Evolutionary conservation across 2,329 filamentous ascomycete species (phyloP), one percentile per base, ranked within the genome.

Genomic region (Stachybotrys elegans): DNA sequence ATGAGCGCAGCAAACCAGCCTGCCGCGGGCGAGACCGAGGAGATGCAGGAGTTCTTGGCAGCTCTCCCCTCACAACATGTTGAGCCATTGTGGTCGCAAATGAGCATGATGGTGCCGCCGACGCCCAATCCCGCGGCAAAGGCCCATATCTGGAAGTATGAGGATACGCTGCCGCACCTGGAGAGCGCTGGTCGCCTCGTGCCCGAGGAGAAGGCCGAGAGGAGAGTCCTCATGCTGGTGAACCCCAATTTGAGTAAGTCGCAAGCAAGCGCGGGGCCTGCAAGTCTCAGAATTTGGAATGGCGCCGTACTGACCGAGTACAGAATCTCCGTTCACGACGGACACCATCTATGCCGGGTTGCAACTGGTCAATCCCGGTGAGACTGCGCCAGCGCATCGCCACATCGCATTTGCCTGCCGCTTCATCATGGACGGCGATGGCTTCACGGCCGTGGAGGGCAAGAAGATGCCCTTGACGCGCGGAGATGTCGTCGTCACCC

Each of bases 391-490:
- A 1, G 76, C 76, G 0, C 77, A 81, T 48, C 60, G 77, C 0
- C 76, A 80, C 51, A 71, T 72, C 3, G 76, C 77, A 0, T 79
- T 76, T 45, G 76, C 77, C 0, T 68, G 72, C 52, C 70, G 77
- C 5, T 80, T 79, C 58, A 76, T 81, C 47, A 76, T 81, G 19
- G 75, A 79, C 43, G 76, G 76, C 2, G 58, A 68, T 12, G 76
- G 77, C 2, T 81, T 79, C 52, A 81, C 78, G 0, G 75, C 77
- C 1, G 73, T 81, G 0, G 73, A 78, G 40, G 76, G 78, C 5
- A 60, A 66, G 34, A 70, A 74, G 43, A 73, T 81, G 49, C 58
- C 63, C 2, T 73, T 81, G 56, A 53, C 65, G 17, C 64, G 69
- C 2, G 76, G 76, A 8, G 77, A 81, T 48, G 72, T 81, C 2